Evolutionary conservation across 2,329 filamentous ascomycete genomes (phyloP), one percentile per base, ranked within the genome.

Genomic region (Aspergillus versicolor): DNA sequence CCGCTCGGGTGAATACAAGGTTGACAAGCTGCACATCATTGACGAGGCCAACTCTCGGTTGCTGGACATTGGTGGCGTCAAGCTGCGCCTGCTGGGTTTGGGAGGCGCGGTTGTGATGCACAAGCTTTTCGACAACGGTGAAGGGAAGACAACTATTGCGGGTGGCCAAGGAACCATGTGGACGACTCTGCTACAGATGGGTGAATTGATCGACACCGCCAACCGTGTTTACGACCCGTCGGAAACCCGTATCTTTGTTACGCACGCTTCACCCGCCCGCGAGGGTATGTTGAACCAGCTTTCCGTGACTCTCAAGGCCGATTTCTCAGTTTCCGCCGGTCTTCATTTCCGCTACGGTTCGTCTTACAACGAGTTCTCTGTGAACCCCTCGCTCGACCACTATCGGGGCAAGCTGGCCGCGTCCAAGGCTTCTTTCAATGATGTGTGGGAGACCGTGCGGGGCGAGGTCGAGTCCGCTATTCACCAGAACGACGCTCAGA

Each of bases 141-240:
- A 99, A 72, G 94, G 94, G 59, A 88, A 93, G 75, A 99, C 94
- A 50, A 99, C 95, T 2, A 99, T 99, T 75, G 94, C 94, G 21
- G 94, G 94, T 72, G 94, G 94, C 19, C 94, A 99, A 75, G 94
- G 94, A 61, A 99, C 94, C 45, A 99, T 99, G 94, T 99, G 94
- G 94, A 99, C 94, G 7, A 99, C 94, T 6, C 81, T 99, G 30
- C 78, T 99, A 63, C 94, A 99, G 77, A 99, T 99, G 89, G 94
- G 94, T 52, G 94, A 99, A 78, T 82, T 99, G 49, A 91, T 99
- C 53, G 94, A 99, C 73, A 99, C 95, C 4, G 94, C 94, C 17
- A 96, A 97, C 75, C 91, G 94, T 67, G 94, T 99, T 58, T 99
- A 97, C 77, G 94, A 99, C 71, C 94, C 94, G 2, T 96, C 93